Conservation (phyloP, 352 stramenopile genomes). For the Phytopythium delawarense region DNA sequence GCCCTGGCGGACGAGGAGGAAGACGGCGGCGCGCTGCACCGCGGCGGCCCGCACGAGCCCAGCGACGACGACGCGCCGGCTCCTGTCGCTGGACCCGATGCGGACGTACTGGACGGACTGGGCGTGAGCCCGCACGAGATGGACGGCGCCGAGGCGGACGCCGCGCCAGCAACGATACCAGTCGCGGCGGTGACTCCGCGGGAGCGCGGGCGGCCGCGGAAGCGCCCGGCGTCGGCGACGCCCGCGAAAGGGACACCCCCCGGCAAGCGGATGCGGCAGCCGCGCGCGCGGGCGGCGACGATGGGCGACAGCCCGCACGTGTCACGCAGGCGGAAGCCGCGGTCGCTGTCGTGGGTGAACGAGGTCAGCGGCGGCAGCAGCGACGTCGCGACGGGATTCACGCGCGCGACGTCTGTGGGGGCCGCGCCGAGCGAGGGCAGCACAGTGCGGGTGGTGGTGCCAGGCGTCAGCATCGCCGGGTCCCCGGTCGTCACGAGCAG, state of each 20-base stretch:
- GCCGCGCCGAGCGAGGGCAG: background rate
- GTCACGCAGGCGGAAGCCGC: background rate
- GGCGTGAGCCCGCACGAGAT: background rate
- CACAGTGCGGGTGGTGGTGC: background rate
- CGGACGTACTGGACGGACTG: background rate
- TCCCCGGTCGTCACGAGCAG: background rate
- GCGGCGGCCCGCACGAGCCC: background rate
- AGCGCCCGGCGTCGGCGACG: background rate
- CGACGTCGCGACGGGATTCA: background rate
- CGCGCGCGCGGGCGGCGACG: background rate
- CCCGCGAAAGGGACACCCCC: background rate
- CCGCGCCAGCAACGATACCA: background rate
- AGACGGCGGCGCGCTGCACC: background rate
- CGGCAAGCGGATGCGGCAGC: background rate
- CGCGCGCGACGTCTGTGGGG: background rate
- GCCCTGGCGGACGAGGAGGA: background rate
- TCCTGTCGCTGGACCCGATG: background rate
- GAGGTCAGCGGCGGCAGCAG: background rate
- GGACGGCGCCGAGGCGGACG: slow-evolving; percentile 1
- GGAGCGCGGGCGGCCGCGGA: background rate
- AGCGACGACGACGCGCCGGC: background rate
- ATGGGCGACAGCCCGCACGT: background rate
- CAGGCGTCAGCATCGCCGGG: background rate
- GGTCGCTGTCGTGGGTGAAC: background rate
- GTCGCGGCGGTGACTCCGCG: background rate